Evolutionary conservation across 306 rosid species (phyloP).

Genomic region (Medicago ruthenica): DNA sequence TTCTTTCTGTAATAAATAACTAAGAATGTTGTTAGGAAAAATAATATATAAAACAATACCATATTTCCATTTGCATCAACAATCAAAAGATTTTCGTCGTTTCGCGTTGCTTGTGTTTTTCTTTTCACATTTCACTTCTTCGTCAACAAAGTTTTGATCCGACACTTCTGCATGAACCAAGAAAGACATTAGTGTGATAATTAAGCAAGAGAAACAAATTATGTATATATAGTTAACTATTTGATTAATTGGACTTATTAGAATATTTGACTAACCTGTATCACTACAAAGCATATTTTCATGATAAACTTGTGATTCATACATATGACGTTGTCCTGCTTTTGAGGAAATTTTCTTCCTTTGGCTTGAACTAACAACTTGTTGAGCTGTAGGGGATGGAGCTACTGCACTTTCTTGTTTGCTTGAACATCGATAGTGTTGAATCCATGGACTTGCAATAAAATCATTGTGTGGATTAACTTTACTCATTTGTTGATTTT

Average conservation of each 20-base stretch:
- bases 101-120: slow-evolving; percentile 38
- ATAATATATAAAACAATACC: slow-evolving; percentile 44
- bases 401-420: slow-evolving; percentile 30
- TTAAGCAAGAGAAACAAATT: neutral
- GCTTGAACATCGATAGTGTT: slow-evolving; percentile 54
- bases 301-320: slow-evolving; percentile 33
- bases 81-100: slow-evolving; percentile 42
- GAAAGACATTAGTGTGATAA: neutral
- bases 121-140: slow-evolving; percentile 45
- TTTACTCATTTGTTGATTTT: slow-evolving; percentile 40
- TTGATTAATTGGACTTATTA: neutral
- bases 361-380: slow-evolving; percentile 28
- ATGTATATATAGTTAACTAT: neutral
- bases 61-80: slow-evolving; percentile 41
- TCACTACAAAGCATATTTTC: slow-evolving; percentile 43
- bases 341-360: slow-evolving; percentile 36
- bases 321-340: slow-evolving; percentile 33
- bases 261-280: slow-evolving; percentile 44
- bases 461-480: slow-evolving; percentile 36
- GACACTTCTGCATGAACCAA: slow-evolving; percentile 62
- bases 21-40: neutral
- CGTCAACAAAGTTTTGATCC: slow-evolving; percentile 79
- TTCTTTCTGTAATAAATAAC: too few relatives aligned
- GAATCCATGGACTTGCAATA: slow-evolving; percentile 66
- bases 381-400: slow-evolving; percentile 36